A percentile compares a stretch with the other conserved stretches of the same genome.
These are phyloP conservation scores for Cystobasidiopsis lactophilus DNA, from an alignment of 768 basidiomycete genomes.

Conservation along the genomic window DNA sequence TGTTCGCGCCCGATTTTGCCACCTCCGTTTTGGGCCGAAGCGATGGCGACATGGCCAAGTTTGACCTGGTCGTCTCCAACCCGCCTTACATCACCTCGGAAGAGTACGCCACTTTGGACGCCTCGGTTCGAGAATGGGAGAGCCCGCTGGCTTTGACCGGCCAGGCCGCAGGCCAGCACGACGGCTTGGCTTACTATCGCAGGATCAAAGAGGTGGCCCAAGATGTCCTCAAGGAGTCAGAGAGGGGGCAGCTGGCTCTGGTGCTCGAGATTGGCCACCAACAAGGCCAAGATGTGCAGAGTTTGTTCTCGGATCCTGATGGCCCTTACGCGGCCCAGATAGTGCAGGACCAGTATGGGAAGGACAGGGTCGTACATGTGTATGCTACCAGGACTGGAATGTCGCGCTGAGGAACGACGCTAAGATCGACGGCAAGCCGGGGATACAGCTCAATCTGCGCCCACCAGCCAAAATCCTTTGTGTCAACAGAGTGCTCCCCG, in stretches of 20 bases:
- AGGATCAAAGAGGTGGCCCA: slow-evolving; percentile 41
- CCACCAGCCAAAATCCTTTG: no score
- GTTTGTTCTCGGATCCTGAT: no score
- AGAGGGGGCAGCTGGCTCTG: slow-evolving; percentile 1
- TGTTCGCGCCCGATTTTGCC: slow-evolving; percentile 14
- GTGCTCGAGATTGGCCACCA: slow-evolving; percentile 17
- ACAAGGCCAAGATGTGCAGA: slow-evolving; percentile 10
- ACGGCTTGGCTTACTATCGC: slow-evolving; percentile 48
- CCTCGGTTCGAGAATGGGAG: slow-evolving; percentile 55
- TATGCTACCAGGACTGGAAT: no score
- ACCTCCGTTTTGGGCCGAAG: neutral
- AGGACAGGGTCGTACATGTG: slow-evolving; percentile 11
- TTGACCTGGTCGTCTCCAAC: slow-evolving; percentile 62
- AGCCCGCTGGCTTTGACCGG: slow-evolving; percentile 63
- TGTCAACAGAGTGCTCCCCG: no score
- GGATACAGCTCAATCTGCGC: no score
- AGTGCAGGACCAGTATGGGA: slow-evolving; percentile 11
- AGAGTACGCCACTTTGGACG: slow-evolving; percentile 41
- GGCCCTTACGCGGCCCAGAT: slow-evolving; percentile 4
- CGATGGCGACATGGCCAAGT: slow-evolving; percentile 25
- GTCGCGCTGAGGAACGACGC: no score
- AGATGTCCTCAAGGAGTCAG: neutral
- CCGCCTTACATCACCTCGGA: slow-evolving; percentile 59
- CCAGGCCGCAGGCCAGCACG: slow-evolving; percentile 8
- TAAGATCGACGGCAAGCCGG: no score